These are phyloP conservation scores for Clonostachys sp. DNA, from an alignment of 2,329 filamentous ascomycete genomes.

Conservation along the genomic window DNA sequence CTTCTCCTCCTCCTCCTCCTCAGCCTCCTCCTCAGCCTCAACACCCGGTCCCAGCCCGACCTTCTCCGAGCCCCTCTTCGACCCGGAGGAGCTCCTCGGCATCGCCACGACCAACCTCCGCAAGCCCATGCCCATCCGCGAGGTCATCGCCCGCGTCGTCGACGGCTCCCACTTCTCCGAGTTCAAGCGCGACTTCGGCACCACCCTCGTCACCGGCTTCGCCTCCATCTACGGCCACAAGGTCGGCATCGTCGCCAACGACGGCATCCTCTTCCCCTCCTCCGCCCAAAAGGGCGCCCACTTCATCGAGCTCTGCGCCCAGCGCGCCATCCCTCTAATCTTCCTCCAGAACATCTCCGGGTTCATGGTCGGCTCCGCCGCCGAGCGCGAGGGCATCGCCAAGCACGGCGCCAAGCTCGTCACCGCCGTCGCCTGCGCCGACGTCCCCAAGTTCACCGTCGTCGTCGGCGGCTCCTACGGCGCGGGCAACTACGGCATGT, in stretches of 20 bases:
- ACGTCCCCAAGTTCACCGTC: conserved; percentile 95
- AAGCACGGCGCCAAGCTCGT: conserved; percentile 98
- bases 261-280: conserved; percentile 89
- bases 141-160: conserved; percentile 89
- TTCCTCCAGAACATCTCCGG: conserved; percentile 97
- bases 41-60: conserved; percentile 23
- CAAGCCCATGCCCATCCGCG: conserved; percentile 78
- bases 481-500: conserved; percentile 98
- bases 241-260: conserved; percentile 92
- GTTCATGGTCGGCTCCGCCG: conserved; percentile 95
- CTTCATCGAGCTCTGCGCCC: conserved; percentile 91
- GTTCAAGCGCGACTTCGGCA: conserved; percentile 90
- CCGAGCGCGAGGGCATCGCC: conserved; percentile 91
- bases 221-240: conserved; percentile 84
- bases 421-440: conserved; percentile 87
- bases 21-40: conserved; percentile 8
- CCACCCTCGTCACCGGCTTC: conserved; percentile 87
- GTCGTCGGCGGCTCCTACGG: conserved; percentile 92
- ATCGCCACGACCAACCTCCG: conserved; percentile 89
- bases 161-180: conserved; percentile 88
- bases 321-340: conserved; percentile 82
- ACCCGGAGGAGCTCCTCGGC: conserved; percentile 74
- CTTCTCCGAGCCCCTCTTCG: conserved; percentile 75
- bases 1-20: conserved; percentile 25
- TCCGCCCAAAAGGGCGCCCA: conserved; percentile 91